phyloP scores from a whole-genome alignment of 1,284 basidiomycete species.

The Cystobasidiaceae sp. region DNA sequence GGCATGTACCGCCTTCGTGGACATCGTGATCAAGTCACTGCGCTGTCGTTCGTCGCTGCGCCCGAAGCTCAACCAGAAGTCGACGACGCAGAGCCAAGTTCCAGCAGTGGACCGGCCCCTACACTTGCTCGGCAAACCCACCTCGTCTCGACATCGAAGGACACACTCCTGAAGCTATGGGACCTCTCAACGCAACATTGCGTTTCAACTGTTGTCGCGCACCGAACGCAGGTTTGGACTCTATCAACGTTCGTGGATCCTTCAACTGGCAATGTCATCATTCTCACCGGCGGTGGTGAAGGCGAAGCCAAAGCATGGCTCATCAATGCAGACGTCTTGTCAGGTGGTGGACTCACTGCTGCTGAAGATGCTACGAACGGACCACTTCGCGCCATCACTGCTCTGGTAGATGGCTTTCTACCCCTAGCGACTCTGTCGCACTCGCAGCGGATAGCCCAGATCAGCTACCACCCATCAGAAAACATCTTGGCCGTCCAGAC shows the following conservation, averaged over 20 bases:
- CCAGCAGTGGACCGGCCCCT: not conserved
- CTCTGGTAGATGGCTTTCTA: conserved; percentile 56
- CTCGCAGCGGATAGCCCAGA: conserved; percentile 70
- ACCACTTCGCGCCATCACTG: conserved; percentile 52
- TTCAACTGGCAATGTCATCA: conserved; percentile 48
- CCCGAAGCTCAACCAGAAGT: conserved; percentile 47
- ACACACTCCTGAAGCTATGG: conserved; percentile 95
- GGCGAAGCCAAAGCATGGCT: conserved; percentile 90
- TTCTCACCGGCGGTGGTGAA: conserved; percentile 87
- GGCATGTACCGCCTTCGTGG: conserved; percentile 83
- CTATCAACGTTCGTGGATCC: conserved; percentile 51
- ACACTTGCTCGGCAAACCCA: conserved; percentile 52
- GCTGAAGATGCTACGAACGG: not conserved
- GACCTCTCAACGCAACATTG: conserved; percentile 92
- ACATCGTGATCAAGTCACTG: conserved; percentile 87
- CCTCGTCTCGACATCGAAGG: conserved; percentile 78
- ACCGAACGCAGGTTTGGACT: conserved; percentile 68
- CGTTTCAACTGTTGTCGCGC: conserved; percentile 87
- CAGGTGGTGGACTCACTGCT: conserved; percentile 51
- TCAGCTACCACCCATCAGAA: conserved; percentile 69
- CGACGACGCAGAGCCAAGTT: not conserved
- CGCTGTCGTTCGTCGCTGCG: conserved; percentile 67
- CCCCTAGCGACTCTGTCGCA: conserved; percentile 62
- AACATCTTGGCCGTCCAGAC: conserved; percentile 80
- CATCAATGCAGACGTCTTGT: conserved; percentile 64